Percentiles rank a stretch among this genome's conserved stretches.
These are phyloP conservation scores for Guadua angustifolia DNA, from an alignment of 176 grass and related monocot genomes.

Conservation along the genomic window DNA sequence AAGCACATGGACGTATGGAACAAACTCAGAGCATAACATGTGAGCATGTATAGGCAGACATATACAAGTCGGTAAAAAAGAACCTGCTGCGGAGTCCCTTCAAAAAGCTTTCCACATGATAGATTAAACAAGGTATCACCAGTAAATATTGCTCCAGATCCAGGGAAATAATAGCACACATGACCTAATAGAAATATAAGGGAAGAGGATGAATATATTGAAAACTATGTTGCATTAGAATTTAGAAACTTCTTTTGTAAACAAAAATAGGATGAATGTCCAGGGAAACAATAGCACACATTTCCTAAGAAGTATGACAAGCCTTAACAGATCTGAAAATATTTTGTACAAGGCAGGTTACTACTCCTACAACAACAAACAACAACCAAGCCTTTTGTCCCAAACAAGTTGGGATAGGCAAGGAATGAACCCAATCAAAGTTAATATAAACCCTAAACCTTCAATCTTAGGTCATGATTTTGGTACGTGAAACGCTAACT, in stretches of 20 bases:
- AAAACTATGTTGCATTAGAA: conserved; percentile 3
- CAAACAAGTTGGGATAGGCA: too few species aligned
- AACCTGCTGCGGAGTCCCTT: conserved; percentile 93
- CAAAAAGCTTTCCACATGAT: conserved; percentile 97
- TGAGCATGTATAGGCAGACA: conserved; percentile 15
- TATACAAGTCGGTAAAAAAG: conserved; percentile 28
- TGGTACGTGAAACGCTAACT: too few species aligned
- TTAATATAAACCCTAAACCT: too few species aligned
- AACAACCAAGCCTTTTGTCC: too few species aligned
- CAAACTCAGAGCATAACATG: not conserved
- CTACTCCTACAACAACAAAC: not conserved
- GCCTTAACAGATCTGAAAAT: conserved; percentile 1
- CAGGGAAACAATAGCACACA: not conserved
- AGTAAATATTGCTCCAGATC: conserved; percentile 82
- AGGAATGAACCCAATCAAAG: too few species aligned
- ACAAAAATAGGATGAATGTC: conserved; percentile 16
- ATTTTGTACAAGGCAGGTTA: not conserved
- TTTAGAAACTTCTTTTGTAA: conserved; percentile 16
- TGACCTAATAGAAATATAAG: conserved; percentile 66
- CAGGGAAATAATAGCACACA: conserved; percentile 88
- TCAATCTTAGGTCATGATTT: too few species aligned
- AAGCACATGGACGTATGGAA: conserved; percentile 7
- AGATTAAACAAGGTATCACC: conserved; percentile 93
- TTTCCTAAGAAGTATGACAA: not conserved
- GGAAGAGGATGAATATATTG: conserved; percentile 1